A percentile compares a stretch with the other conserved stretches of the same genome.
phyloP scores from a whole-genome alignment of 352 stramenopile genomes.

The Pythium aphanidermatum region DNA sequence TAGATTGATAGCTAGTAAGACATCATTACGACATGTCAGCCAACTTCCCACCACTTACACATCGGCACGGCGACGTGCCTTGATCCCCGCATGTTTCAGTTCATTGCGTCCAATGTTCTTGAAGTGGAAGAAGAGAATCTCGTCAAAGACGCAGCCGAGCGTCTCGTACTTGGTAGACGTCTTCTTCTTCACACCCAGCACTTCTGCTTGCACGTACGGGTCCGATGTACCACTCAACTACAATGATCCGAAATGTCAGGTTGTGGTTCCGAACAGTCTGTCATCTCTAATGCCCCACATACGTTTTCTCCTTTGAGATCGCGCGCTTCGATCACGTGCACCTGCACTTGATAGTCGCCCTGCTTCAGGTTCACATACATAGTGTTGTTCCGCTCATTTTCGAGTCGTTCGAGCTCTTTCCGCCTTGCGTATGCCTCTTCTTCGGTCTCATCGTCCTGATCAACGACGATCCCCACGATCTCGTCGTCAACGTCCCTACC shows the following conservation, averaged over 20 bases:
- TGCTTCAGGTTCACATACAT: conserved; percentile 52
- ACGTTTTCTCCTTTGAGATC: conserved; percentile 88
- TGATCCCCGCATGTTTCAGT: conserved; percentile 59
- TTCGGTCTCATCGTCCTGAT: conserved; percentile 78
- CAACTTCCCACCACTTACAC: conserved; percentile 4
- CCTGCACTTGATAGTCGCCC: conserved; percentile 79
- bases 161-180: conserved; percentile 77
- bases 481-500: conserved; percentile 17
- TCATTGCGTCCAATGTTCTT: conserved; percentile 71
- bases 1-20: conserved; percentile 51
- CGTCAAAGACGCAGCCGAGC: conserved; percentile 86
- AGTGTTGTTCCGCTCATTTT: conserved; percentile 37
- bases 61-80: conserved; percentile 33
- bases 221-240: conserved; percentile 84
- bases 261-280: too few relatives aligned
- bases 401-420: conserved; percentile 42
- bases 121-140: conserved; percentile 89
- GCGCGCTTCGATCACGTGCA: conserved; percentile 83
- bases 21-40: background rate
- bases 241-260: background rate
- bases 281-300: too few relatives aligned
- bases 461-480: conserved; percentile 28
- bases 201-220: conserved; percentile 81
- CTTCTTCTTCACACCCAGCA: conserved; percentile 65
- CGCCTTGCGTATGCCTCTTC: conserved; percentile 37